Evolutionary conservation across 2,329 filamentous ascomycete species (phyloP).

Genomic region (Phaeoacremonium minimum): DNA sequence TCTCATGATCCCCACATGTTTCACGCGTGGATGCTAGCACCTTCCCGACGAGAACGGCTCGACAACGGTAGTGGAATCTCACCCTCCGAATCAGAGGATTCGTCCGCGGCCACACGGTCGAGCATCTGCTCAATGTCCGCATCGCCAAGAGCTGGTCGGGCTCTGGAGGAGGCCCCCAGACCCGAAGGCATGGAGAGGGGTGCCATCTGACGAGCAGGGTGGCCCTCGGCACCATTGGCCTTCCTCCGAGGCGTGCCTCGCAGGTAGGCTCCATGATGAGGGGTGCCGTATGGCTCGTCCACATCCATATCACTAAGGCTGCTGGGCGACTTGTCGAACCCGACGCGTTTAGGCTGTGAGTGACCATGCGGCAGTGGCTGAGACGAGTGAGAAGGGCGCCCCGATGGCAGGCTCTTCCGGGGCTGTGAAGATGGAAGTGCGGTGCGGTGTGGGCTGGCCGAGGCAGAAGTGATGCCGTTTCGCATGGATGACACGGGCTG

Average conservation of each 20-base stretch:
- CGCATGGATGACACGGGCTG: constrained; percentile 29
- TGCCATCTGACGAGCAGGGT: constrained; percentile 26
- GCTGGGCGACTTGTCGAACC: constrained; percentile 41
- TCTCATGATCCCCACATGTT: too few relatives aligned
- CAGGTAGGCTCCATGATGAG: constrained; percentile 14
- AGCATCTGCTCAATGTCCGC: constrained; percentile 57
- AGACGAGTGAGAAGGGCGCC: constrained; percentile 28
- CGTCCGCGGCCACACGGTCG: constrained; percentile 45
- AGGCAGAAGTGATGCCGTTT: constrained; percentile 21
- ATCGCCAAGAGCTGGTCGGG: constrained; percentile 40
- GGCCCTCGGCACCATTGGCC: constrained; percentile 29
- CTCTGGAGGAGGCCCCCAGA: constrained; percentile 32
- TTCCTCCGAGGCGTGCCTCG: constrained; percentile 38
- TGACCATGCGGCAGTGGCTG: constrained; percentile 20
- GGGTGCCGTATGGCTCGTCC: constrained; percentile 30
- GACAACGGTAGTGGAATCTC: constrained; percentile 47
- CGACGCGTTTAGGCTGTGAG: constrained; percentile 36
- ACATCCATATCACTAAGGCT: constrained; percentile 43
- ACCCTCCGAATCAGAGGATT: constrained; percentile 53
- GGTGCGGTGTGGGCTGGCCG: constrained; percentile 24
- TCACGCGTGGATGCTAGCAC: constrained; percentile 8
- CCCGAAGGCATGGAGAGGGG: constrained; percentile 45
- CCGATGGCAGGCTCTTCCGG: constrained; percentile 47
- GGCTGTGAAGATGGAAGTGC: constrained; percentile 43
- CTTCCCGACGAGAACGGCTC: constrained; percentile 20